Conservation (phyloP, 169 alveolate genomes). For the Babesia ovata region DNA sequence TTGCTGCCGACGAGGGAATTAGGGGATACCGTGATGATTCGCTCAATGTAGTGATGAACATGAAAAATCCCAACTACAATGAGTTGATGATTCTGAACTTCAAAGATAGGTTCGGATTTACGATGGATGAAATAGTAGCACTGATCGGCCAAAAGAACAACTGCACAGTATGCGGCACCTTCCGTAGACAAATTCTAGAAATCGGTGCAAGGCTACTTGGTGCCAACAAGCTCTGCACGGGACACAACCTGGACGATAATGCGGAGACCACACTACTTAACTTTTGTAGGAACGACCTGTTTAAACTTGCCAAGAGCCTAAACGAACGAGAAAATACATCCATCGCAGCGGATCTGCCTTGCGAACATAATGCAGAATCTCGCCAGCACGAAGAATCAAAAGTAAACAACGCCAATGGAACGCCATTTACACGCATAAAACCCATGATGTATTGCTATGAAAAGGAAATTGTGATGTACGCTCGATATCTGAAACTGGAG, state of each 20-base stretch:
- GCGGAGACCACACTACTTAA: slow-evolving; percentile 97
- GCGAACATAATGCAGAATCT: too few relatives aligned
- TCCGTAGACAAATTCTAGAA: slow-evolving; percentile 95
- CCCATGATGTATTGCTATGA: slow-evolving; percentile 94
- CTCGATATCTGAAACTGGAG: slow-evolving; percentile 90
- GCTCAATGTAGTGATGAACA: slow-evolving; percentile 88
- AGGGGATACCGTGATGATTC: slow-evolving; percentile 97
- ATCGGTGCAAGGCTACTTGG: slow-evolving; percentile 91
- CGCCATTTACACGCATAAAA: slow-evolving; percentile 81
- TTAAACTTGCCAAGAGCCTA: slow-evolving; percentile 88
- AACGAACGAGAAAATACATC: slow-evolving; percentile 78
- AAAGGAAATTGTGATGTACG: slow-evolving; percentile 97
- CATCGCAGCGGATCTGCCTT: not conserved
- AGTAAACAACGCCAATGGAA: not conserved
- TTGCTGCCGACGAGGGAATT: slow-evolving; percentile 98
- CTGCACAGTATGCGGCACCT: slow-evolving; percentile 98
- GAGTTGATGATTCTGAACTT: slow-evolving; percentile 90
- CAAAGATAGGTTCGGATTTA: slow-evolving; percentile 90
- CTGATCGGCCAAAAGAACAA: slow-evolving; percentile 89
- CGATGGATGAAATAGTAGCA: slow-evolving; percentile 96
- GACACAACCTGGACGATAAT: slow-evolving; percentile 98
- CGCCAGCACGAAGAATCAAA: not conserved
- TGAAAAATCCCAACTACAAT: slow-evolving; percentile 81
- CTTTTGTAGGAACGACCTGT: slow-evolving; percentile 93
- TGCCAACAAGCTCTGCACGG: slow-evolving; percentile 94